Evolutionary conservation across 768 basidiomycete genomes (phyloP).

Genomic region (Pleurotus tuoliensis): DNA sequence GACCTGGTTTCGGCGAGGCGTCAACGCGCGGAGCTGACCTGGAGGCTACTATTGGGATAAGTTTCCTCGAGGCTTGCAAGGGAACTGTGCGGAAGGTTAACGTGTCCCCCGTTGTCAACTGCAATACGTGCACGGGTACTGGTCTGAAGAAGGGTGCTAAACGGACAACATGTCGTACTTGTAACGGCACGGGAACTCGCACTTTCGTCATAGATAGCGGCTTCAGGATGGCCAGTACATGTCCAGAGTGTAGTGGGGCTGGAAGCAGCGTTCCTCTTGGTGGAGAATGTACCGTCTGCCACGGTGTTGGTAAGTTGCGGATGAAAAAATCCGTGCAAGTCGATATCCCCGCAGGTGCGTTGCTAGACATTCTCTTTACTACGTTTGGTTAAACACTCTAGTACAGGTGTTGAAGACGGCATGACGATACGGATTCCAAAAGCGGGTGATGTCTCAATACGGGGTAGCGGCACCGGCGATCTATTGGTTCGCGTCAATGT

Average conservation of each 20-base stretch:
- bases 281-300: slow-evolving; percentile 75
- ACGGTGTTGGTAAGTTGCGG: slow-evolving; percentile 86
- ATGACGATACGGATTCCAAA: slow-evolving; percentile 83
- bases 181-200: slow-evolving; percentile 82
- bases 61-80: slow-evolving; percentile 94
- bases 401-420: slow-evolving; percentile 86
- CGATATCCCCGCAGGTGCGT: slow-evolving; percentile 80
- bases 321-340: slow-evolving; percentile 74
- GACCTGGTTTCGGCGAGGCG: slow-evolving; percentile 38
- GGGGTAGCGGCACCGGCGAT: slow-evolving; percentile 81
- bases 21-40: slow-evolving; percentile 70
- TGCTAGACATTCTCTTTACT: background rate
- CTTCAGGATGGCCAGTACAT: slow-evolving; percentile 96
- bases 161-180: slow-evolving; percentile 71
- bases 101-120: slow-evolving; percentile 79
- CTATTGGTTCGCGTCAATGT: slow-evolving; percentile 85
- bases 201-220: slow-evolving; percentile 90
- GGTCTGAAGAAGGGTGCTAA: slow-evolving; percentile 88
- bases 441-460: slow-evolving; percentile 80
- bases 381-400: slow-evolving; percentile 7
- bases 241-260: slow-evolving; percentile 73
- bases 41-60: slow-evolving; percentile 69
- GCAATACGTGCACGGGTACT: slow-evolving; percentile 77
- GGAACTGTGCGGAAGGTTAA: slow-evolving; percentile 75
- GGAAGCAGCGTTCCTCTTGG: slow-evolving; percentile 78